Conservation (phyloP, 768 basidiomycete genomes). For the Austroboletus festivus region DNA sequence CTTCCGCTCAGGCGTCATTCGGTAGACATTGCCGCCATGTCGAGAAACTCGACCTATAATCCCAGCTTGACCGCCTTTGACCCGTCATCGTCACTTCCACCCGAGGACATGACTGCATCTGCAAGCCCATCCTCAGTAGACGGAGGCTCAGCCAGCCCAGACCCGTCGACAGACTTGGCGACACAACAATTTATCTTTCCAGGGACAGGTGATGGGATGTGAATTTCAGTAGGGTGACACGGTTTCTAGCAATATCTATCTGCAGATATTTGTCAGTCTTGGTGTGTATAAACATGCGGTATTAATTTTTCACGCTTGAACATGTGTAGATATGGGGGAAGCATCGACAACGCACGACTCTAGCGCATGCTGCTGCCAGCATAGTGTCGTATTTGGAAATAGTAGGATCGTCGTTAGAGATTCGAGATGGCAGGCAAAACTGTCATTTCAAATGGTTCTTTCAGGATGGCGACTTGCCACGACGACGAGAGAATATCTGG, state of each 20-base stretch:
- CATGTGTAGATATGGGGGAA: constrained; percentile 1
- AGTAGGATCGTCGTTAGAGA: constrained; percentile 16
- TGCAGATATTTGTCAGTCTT: too few species aligned
- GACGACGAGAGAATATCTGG: constrained; percentile 1
- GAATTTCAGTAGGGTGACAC: constrained; percentile 1
- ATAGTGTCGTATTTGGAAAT: neutral
- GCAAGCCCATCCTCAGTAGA: constrained; percentile 23
- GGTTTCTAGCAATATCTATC: constrained; percentile 1
- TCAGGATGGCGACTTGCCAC: constrained; percentile 7
- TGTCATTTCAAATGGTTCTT: constrained; percentile 1
- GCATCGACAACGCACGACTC: neutral
- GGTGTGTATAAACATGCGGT: neutral
- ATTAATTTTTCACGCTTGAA: neutral
- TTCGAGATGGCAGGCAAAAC: constrained; percentile 13
- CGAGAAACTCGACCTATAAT: constrained; percentile 9
- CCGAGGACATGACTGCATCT: constrained; percentile 19
- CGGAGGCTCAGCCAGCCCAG: constrained; percentile 17
- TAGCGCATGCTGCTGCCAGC: neutral
- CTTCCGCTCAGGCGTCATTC: constrained; percentile 33
- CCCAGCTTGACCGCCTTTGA: constrained; percentile 17
- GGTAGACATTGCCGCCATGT: constrained; percentile 21
- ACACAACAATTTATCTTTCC: constrained; percentile 21
- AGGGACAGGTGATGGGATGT: constrained; percentile 10
- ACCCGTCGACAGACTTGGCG: constrained; percentile 15
- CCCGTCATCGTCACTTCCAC: constrained; percentile 7